phyloP scores from a whole-genome alignment of 768 basidiomycete genomes.

The Agrocybe chaxingu region DNA sequence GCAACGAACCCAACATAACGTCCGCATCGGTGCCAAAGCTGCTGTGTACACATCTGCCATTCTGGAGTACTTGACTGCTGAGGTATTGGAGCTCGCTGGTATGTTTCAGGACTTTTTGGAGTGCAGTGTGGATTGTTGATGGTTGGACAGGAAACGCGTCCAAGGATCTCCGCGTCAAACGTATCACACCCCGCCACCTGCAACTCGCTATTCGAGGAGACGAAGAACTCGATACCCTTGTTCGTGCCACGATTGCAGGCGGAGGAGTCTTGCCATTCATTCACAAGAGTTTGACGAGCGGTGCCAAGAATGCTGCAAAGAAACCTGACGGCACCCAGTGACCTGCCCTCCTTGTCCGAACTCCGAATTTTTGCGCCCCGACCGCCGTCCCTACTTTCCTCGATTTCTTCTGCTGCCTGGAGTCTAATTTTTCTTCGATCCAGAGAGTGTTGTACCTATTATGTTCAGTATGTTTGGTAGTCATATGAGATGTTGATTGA shows the following conservation, averaged over 20 bases:
- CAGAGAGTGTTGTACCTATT: constrained; percentile 11
- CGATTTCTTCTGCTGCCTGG: background rate
- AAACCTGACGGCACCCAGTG: constrained; percentile 33
- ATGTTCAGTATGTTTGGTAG: constrained; percentile 16
- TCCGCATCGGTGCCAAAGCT: constrained; percentile 96
- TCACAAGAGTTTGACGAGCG: constrained; percentile 74
- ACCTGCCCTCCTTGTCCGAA: background rate
- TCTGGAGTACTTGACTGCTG: constrained; percentile 93
- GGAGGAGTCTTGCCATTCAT: constrained; percentile 88
- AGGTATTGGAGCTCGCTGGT: constrained; percentile 96
- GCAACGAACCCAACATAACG: constrained; percentile 87
- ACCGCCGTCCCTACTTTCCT: constrained; percentile 1
- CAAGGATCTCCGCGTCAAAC: constrained; percentile 95
- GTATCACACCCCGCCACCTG: constrained; percentile 93
- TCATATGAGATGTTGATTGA: constrained; percentile 5
- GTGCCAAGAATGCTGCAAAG: constrained; percentile 43
- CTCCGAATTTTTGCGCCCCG: background rate
- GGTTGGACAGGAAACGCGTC: constrained; percentile 79
- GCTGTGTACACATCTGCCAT: constrained; percentile 97
- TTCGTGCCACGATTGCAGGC: constrained; percentile 90
- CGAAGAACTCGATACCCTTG: constrained; percentile 94
- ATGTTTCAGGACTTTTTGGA: constrained; percentile 21
- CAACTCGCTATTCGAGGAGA: constrained; percentile 97
- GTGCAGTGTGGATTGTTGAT: background rate
- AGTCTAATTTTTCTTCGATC: constrained; percentile 4